Conservation (phyloP, 805 yeast genomes). For the Kazachstania psychrophila region DNA sequence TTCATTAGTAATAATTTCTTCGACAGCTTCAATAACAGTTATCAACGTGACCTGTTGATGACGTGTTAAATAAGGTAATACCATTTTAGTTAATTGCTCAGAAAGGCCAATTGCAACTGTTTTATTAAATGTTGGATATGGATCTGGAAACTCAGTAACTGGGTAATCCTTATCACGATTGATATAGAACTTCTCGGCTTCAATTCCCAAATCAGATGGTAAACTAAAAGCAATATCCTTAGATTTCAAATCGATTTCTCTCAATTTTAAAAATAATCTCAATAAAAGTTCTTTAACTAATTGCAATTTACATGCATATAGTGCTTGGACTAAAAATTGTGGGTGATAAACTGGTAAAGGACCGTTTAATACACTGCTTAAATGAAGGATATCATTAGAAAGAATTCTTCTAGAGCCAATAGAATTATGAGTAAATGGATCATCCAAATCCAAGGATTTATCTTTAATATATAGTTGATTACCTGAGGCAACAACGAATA, state of each 20-base stretch:
- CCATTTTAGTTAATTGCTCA: slow-evolving; percentile 51
- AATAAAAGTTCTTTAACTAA: slow-evolving; percentile 50
- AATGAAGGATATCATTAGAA: slow-evolving; percentile 48
- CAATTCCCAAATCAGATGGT: slow-evolving; percentile 28
- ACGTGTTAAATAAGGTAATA: slow-evolving; percentile 75
- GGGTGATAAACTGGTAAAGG: slow-evolving; percentile 89
- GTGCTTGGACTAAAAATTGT: slow-evolving; percentile 66
- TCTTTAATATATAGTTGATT: slow-evolving; percentile 83
- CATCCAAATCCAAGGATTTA: slow-evolving; percentile 48
- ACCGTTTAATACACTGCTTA: slow-evolving; percentile 75
- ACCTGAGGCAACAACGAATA: slow-evolving; percentile 76
- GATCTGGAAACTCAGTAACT: slow-evolving; percentile 29
- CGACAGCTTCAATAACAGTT: slow-evolving; percentile 56
- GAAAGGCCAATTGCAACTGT: slow-evolving; percentile 40
- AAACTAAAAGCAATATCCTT: slow-evolving; percentile 22
- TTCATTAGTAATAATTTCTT: slow-evolving; percentile 40
- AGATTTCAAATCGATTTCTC: slow-evolving; percentile 43
- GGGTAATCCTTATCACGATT: slow-evolving; percentile 19
- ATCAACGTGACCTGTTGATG: slow-evolving; percentile 84
- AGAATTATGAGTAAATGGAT: slow-evolving; percentile 42
- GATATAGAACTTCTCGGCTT: slow-evolving; percentile 20
- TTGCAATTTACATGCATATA: slow-evolving; percentile 51
- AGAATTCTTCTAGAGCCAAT: slow-evolving; percentile 52
- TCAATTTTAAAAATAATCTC: slow-evolving; percentile 41
- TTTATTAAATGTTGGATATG: slow-evolving; percentile 34